Conservation (phyloP, 495 filamentous ascomycete species). For the Neurospora sp. region DNA sequence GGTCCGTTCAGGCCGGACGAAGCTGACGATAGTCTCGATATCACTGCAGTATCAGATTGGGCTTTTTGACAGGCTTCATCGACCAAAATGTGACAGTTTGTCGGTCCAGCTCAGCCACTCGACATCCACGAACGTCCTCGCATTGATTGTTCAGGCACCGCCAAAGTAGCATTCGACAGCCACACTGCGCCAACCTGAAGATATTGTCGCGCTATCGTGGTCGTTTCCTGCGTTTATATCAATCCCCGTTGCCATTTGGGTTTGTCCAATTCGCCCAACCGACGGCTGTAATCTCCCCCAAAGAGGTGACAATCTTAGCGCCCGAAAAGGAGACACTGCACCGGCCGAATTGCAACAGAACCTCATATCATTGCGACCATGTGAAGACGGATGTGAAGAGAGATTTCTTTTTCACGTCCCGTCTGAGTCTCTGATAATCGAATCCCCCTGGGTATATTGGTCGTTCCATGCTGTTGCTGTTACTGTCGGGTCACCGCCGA, state of each 20-base stretch:
- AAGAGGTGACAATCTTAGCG: background rate
- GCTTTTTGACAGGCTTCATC: background rate
- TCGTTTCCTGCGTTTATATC: background rate
- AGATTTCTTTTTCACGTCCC: background rate
- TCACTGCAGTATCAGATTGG: background rate
- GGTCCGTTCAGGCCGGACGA: background rate
- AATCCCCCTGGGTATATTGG: background rate
- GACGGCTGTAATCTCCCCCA: background rate
- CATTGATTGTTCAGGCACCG: background rate
- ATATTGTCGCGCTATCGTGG: background rate
- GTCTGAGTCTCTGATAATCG: background rate
- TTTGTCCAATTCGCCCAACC: background rate
- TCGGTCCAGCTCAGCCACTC: background rate
- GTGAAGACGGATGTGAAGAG: background rate
- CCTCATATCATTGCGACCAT: background rate
- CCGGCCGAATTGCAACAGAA: background rate
- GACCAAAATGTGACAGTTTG: background rate
- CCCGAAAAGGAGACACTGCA: background rate
- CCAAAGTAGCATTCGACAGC: background rate
- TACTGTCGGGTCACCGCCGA: background rate
- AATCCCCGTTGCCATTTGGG: background rate
- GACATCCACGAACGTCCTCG: background rate
- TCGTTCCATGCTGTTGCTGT: background rate
- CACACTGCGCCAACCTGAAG: background rate
- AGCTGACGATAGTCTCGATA: background rate